Evolutionary conservation across 2,329 filamentous ascomycete genomes (phyloP), one percentile per base, ranked within the genome.

Genomic region (Nemania sp.): DNA sequence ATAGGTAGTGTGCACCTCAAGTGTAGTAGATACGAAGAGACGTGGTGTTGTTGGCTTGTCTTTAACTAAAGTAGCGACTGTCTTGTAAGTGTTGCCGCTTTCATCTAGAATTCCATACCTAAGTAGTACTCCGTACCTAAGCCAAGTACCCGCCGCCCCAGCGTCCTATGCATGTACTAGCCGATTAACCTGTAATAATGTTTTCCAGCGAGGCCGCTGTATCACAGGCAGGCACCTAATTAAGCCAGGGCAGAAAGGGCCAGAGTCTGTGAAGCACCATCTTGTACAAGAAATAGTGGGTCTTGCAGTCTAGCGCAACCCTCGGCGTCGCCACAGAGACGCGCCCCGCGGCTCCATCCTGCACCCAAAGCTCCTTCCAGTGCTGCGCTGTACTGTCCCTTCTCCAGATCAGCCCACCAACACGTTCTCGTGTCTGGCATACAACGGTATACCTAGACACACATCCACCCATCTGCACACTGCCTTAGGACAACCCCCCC

Each of bases 271-370:
- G n/a, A n/a, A n/a, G n/a, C n/a, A n/a, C n/a, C n/a, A n/a, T n/a
- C n/a, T n/a, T n/a, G n/a, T n/a, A n/a, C n/a, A n/a, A n/a, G n/a
- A n/a, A 40, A 68, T 69, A 45, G 39, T 23, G 43, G 56, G 52
- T 46, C 56, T 30, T 40, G 34, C 33, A 47, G 44, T 72, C 66
- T 68, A 68, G 65, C 68, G 66, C 72, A 69, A 71, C 70, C 68
- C 63, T 68, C 61, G 64, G 62, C 59, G 64, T 66, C 61, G 61
- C 57, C 54, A 57, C 59, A 57, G 48, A 61, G 51, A 56, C 56
- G 42, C 46, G 57, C 57, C 57, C 61, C 62, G 52, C 63, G 55
- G 41, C 41, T 26, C 48, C 41, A 20, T 26, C 17, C 30, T 37
- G 42, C 42, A 54, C 52, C 55, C 47, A 47, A 57, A 62, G n/a